These are phyloP conservation scores for Metahyphopichia silvanorum DNA, from an alignment of 805 yeast species.

Conservation along the genomic window DNA sequence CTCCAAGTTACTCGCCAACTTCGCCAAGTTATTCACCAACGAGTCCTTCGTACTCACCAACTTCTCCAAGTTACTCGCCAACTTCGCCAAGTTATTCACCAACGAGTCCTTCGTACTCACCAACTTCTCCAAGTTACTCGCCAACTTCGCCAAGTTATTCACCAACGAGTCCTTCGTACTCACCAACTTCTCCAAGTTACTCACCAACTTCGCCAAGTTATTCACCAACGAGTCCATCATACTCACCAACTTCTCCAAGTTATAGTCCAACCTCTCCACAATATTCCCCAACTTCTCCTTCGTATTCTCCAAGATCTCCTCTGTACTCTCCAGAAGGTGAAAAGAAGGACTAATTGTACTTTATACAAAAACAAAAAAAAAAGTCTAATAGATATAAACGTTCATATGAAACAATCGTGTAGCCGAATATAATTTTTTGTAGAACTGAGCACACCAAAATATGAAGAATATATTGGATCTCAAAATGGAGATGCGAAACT, in stretches of 20 bases:
- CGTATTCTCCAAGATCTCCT: constrained; percentile 49
- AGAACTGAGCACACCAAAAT: too few relatives aligned
- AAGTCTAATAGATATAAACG: too few relatives aligned
- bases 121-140: constrained; percentile 67
- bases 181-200: constrained; percentile 70
- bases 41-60: constrained; percentile 63
- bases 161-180: constrained; percentile 77
- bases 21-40: constrained; percentile 67
- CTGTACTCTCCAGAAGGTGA: constrained; percentile 41
- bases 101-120: constrained; percentile 45
- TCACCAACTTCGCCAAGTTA: constrained; percentile 60
- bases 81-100: constrained; percentile 64
- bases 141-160: constrained; percentile 71
- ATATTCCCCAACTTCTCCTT: constrained; percentile 46
- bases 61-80: constrained; percentile 70
- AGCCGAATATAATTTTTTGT: too few relatives aligned
- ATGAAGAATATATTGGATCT: too few relatives aligned
- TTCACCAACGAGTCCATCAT: constrained; percentile 41
- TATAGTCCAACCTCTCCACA: constrained; percentile 47
- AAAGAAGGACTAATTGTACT: constrained; percentile 10
- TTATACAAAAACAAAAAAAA: too few relatives aligned
- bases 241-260: constrained; percentile 56
- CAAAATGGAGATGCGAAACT: too few relatives aligned
- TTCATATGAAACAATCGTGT: too few relatives aligned
- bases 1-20: constrained; percentile 79